Evolutionary conservation across 805 yeast genomes (phyloP).

Genomic region (Tetrapisispora taiwanensis): DNA sequence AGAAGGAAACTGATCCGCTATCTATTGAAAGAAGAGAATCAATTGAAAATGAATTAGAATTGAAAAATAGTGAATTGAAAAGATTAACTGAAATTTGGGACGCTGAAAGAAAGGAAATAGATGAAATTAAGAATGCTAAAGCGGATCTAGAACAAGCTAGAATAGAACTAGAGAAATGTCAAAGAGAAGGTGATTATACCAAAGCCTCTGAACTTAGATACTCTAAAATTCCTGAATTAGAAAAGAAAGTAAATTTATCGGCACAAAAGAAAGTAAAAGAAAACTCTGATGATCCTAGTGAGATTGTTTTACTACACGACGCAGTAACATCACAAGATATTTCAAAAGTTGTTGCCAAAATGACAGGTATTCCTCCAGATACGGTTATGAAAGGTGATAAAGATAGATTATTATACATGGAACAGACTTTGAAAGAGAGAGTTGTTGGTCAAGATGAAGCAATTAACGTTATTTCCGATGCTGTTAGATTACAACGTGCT

Average conservation of each 20-base stretch:
- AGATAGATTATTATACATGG: conserved; percentile 85
- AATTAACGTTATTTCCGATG: conserved; percentile 78
- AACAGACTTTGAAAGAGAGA: conserved; percentile 57
- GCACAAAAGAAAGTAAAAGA: conserved; percentile 23
- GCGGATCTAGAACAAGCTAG: conserved; percentile 76
- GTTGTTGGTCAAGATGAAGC: conserved; percentile 97
- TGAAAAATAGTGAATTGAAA: conserved; percentile 53
- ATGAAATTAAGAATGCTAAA: conserved; percentile 67
- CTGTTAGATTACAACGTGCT: conserved; percentile 92
- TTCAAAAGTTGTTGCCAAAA: conserved; percentile 80
- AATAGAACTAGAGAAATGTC: conserved; percentile 70
- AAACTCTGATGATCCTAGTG: conserved; percentile 30
- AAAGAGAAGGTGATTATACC: conserved; percentile 77
- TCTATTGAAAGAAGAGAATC: conserved; percentile 71
- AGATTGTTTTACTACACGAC: conserved; percentile 46
- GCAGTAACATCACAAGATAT: conserved; percentile 91
- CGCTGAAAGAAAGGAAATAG: conserved; percentile 65
- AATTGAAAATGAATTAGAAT: conserved; percentile 54
- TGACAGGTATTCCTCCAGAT: conserved; percentile 93
- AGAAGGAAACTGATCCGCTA: conserved; percentile 83
- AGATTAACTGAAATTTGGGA: conserved; percentile 84
- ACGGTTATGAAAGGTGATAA: conserved; percentile 90
- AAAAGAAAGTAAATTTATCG: conserved; percentile 43
- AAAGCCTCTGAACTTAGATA: conserved; percentile 85
- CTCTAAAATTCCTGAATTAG: conserved; percentile 72